Percentiles rank a stretch among this genome's conserved stretches.
These are phyloP conservation scores for Colletotrichum tanaceti DNA, from an alignment of 2,329 filamentous ascomycete genomes.

Conservation along the genomic window DNA sequence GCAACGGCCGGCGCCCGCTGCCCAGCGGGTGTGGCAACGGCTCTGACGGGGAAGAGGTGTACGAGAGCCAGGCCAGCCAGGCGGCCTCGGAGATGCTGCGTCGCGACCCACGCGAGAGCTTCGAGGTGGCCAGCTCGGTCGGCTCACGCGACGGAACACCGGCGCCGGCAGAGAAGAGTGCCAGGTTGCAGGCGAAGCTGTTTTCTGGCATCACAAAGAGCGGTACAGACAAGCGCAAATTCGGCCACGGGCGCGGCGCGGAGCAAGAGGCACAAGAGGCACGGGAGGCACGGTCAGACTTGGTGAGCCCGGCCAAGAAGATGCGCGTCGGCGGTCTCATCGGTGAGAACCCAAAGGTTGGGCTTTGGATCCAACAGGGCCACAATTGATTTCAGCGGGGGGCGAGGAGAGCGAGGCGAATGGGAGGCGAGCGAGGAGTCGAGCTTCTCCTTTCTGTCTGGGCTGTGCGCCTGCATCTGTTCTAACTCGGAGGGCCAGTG, in stretches of 20 bases:
- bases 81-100: slow-evolving; percentile 81
- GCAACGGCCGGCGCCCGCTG: slow-evolving; percentile 35
- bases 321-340: slow-evolving; percentile 56
- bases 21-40: slow-evolving; percentile 46
- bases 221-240: slow-evolving; percentile 64
- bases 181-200: slow-evolving; percentile 63
- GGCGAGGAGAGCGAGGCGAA: not conserved
- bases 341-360: slow-evolving; percentile 55
- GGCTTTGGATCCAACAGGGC: slow-evolving; percentile 65
- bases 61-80: slow-evolving; percentile 81
- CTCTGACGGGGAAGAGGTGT: slow-evolving; percentile 70
- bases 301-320: slow-evolving; percentile 65
- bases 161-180: slow-evolving; percentile 57
- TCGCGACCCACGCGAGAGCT: slow-evolving; percentile 65
- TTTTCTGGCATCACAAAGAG: slow-evolving; percentile 59
- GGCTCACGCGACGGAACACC: slow-evolving; percentile 59
- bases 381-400: slow-evolving; percentile 27
- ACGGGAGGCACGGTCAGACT: slow-evolving; percentile 48
- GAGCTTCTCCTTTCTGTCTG: not conserved
- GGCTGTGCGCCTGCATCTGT: not conserved
- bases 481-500: not conserved
- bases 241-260: slow-evolving; percentile 45
- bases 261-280: slow-evolving; percentile 50
- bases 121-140: slow-evolving; percentile 60
- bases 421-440: not conserved